These are phyloP conservation scores for Pharus latifolius DNA, from an alignment of 176 grass and related monocot genomes.

Conservation along the genomic window DNA sequence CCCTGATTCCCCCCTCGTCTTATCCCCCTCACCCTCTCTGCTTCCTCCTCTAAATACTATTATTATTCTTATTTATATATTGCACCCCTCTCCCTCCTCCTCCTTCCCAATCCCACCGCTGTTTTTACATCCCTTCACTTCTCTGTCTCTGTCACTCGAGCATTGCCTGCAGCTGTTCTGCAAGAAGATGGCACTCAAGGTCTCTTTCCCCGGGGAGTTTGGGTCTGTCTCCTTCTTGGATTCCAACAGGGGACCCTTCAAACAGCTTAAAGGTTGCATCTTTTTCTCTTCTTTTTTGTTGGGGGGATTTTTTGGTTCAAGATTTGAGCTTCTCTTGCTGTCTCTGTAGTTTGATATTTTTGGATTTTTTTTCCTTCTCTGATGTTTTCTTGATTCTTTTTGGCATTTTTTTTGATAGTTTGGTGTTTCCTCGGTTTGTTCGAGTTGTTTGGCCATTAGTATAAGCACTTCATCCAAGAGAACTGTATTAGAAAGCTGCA, in stretches of 20 bases:
- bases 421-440: background rate
- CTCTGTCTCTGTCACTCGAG: no score
- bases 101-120: no score
- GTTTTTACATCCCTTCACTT: no score
- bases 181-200: conserved; percentile 60
- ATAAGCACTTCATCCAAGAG: background rate
- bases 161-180: conserved; percentile 6
- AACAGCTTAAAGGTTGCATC: conserved; percentile 52
- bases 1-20: conserved; percentile 43
- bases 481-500: background rate
- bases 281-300: conserved; percentile 28
- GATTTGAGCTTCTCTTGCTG: background rate
- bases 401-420: background rate
- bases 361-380: background rate
- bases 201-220: conserved; percentile 44
- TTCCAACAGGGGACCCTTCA: conserved; percentile 26
- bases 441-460: background rate
- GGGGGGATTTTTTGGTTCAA: background rate
- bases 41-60: no score
- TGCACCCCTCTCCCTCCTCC: background rate
- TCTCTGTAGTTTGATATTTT: background rate
- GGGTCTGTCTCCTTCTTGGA: conserved; percentile 47
- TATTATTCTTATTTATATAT: no score
- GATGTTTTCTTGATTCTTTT: background rate
- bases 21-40: conserved; percentile 9